Evolutionary conservation across 2,329 filamentous ascomycete genomes (phyloP).

Genomic region (Falciphora oryzae): DNA sequence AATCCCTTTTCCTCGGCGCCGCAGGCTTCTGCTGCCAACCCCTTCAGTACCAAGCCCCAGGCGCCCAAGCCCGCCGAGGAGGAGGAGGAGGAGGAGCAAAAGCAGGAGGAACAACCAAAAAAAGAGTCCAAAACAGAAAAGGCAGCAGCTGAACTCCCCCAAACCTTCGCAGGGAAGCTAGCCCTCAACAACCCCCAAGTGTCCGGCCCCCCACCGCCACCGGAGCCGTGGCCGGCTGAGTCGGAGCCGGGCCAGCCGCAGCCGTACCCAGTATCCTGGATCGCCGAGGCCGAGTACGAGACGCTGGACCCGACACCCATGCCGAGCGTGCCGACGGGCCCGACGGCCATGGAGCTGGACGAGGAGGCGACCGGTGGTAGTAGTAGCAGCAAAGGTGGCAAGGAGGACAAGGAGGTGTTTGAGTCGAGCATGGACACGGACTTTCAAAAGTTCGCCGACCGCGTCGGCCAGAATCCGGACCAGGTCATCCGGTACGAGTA

Average conservation of each 20-base stretch:
- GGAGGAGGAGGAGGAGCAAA: constrained; percentile 23
- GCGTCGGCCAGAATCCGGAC: constrained; percentile 73
- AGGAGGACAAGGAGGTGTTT: constrained; percentile 65
- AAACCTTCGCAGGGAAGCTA: constrained; percentile 69
- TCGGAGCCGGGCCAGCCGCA: constrained; percentile 50
- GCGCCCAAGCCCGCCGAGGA: background rate
- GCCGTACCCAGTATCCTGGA: constrained; percentile 71
- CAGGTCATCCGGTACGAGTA: constrained; percentile 81
- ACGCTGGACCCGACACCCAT: constrained; percentile 60
- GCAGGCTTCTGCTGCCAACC: constrained; percentile 14
- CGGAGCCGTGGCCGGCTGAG: constrained; percentile 70
- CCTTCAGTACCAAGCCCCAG: constrained; percentile 18
- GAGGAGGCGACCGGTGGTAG: constrained; percentile 27
- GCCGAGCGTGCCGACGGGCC: constrained; percentile 40
- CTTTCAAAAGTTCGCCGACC: constrained; percentile 76
- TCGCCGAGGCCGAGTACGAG: constrained; percentile 88
- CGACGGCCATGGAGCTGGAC: constrained; percentile 44
- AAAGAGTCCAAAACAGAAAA: constrained; percentile 24
- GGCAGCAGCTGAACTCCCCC: constrained; percentile 37
- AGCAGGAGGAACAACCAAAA: too few relatives aligned
- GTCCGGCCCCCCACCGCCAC: constrained; percentile 31
- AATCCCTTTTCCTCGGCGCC: constrained; percentile 26
- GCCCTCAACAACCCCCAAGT: constrained; percentile 57
- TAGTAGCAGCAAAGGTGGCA: constrained; percentile 27
- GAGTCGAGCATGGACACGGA: constrained; percentile 69